Base-by-base conservation (phyloP, 208 protist genomes). In the Leishmania arabica region DNA sequence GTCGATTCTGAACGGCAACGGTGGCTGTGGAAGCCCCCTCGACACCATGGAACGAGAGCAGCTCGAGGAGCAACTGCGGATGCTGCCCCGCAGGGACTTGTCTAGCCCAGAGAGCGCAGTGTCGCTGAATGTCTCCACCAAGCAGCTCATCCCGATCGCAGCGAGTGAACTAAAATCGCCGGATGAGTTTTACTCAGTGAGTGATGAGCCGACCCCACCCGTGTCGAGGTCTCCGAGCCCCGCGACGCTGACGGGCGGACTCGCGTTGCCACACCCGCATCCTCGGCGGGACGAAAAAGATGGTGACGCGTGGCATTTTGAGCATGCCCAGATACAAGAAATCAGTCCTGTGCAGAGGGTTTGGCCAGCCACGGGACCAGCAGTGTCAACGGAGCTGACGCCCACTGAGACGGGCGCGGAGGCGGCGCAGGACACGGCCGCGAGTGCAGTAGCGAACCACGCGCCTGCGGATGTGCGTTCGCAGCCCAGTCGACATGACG, bases 31-130 rank as follows among this genome's bases (percentile, higher is more conserved):
- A 9, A 73, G 72, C 54, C 83, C 77, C 8, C 81, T 95, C 37
- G 88, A 93, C 34, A 80, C 76, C 40, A 65, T 71, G 56, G 91
- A 95, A 81, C 85, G 91, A 15, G 79, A 91, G 31, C 89, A 93
- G 75, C 75, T 95, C 11, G 86, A 92, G 76, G 72, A 74, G 58
- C 69, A 92, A 83, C 84, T 95, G 24, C 83, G 81, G 1, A 51
- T 86, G 73, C 83, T 94, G 64, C 87, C 84, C 0, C 85, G 81
- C 17, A 81, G 88, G 7, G 27, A 78, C 19, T 60, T 88, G 47
- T 31, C 64, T 19, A 81, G 65, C 64, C 77, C 15, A 47, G 80
- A 80, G 54, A 80, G 68, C 54, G n/a, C 62, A 24, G 75, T 72
- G 4, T 83, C 84, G 40, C 3, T 72, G 53, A 53, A 13, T 21